These are phyloP conservation scores for Ophiocordyceps sinensis DNA, from an alignment of 2,329 filamentous ascomycete species.

Conservation along the genomic window DNA sequence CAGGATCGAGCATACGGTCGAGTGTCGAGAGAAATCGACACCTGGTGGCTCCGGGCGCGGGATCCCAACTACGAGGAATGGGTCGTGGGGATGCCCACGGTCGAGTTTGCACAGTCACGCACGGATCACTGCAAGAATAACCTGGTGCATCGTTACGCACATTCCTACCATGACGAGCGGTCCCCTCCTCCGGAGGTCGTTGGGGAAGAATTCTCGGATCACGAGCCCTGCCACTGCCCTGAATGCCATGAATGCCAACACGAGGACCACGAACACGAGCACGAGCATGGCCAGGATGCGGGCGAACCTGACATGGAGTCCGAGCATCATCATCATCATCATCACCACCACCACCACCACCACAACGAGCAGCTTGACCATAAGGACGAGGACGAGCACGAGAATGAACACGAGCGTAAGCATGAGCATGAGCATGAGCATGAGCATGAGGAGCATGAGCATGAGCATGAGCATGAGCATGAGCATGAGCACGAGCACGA, in stretches of 20 bases:
- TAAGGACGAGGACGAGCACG: conserved; percentile 12
- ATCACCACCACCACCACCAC: conserved; percentile 16
- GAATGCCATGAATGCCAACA: conserved; percentile 13
- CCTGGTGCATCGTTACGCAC: conserved; percentile 40
- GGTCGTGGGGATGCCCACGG: conserved; percentile 43
- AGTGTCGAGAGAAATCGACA: conserved; percentile 50
- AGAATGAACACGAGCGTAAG: conserved; percentile 5
- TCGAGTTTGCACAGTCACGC: conserved; percentile 42
- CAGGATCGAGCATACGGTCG: conserved; percentile 44
- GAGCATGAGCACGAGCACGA: conserved; percentile 17
- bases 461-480: conserved; percentile 11
- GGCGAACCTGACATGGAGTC: conserved; percentile 30
- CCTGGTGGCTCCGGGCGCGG: conserved; percentile 47
- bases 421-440: conserved; percentile 12
- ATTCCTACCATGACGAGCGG: conserved; percentile 27
- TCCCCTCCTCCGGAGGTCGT: conserved; percentile 18
- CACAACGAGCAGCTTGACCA: conserved; percentile 7
- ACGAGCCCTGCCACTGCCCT: conserved; percentile 21
- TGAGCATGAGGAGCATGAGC: conserved; percentile 9
- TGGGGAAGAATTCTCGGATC: conserved; percentile 24
- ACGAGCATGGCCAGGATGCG: conserved; percentile 14
- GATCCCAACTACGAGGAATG: conserved; percentile 46
- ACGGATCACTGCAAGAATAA: conserved; percentile 45
- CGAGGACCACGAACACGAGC: conserved; percentile 10
- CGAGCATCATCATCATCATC: conserved; percentile 10